These are phyloP conservation scores for Rhynchospora pubera DNA, from an alignment of 176 grass and related monocot species.

Conservation along the genomic window DNA sequence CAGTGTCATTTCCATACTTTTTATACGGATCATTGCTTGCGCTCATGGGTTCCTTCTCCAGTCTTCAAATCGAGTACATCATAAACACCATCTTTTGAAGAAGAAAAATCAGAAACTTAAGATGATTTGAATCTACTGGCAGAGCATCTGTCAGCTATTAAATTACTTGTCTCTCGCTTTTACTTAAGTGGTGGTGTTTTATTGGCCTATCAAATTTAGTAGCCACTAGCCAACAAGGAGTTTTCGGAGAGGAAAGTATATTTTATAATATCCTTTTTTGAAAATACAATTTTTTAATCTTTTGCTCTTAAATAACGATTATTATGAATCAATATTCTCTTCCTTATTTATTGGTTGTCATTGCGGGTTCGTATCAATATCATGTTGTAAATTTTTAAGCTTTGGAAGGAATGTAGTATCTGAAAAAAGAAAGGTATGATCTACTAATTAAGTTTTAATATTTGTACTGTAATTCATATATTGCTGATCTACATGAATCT, in stretches of 20 bases:
- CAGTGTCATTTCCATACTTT: constrained; percentile 13
- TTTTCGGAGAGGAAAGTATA: not conserved
- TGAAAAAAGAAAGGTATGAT: too few species aligned
- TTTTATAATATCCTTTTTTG: not conserved
- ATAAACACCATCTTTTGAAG: not conserved
- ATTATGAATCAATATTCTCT: too few species aligned
- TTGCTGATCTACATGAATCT: not conserved
- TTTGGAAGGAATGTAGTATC: too few species aligned
- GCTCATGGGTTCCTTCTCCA: not conserved
- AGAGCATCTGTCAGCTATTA: constrained; percentile 4
- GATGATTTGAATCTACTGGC: constrained; percentile 1
- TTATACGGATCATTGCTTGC: not conserved
- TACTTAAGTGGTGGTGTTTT: not conserved
- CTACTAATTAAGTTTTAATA: too few species aligned
- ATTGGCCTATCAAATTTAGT: not conserved
- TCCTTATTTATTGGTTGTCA: too few species aligned
- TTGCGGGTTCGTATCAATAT: too few species aligned
- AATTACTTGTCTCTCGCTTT: not conserved
- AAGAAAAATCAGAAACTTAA: constrained; percentile 2
- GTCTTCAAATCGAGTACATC: not conserved
- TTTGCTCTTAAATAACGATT: not conserved
- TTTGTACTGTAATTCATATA: not conserved
- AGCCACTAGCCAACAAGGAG: not conserved
- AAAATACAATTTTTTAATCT: not conserved
- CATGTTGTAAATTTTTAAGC: too few species aligned